phyloP scores from a whole-genome alignment of 768 basidiomycete genomes.

The Terana coerulea region DNA sequence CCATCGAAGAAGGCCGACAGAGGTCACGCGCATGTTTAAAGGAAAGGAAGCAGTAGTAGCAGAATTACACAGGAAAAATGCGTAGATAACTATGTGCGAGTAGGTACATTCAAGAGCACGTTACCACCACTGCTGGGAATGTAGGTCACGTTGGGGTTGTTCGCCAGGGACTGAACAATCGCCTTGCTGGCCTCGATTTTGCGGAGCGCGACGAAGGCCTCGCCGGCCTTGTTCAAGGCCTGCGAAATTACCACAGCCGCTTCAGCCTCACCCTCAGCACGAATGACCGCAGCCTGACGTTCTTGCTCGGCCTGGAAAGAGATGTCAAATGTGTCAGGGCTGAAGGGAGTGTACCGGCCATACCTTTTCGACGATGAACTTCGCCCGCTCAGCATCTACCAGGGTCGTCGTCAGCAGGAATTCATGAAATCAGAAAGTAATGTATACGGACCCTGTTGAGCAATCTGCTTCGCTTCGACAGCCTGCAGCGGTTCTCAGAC shows the following conservation, averaged over 20 bases:
- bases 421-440: background rate
- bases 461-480: slow-evolving; percentile 99
- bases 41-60: background rate
- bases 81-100: slow-evolving; percentile 33
- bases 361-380: slow-evolving; percentile 98
- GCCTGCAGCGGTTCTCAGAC: slow-evolving; percentile 44
- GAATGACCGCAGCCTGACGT: slow-evolving; percentile 94
- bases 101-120: slow-evolving; percentile 80
- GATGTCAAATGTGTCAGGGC: background rate
- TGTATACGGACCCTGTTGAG: slow-evolving; percentile 78
- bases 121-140: slow-evolving; percentile 79
- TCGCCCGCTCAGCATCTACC: slow-evolving; percentile 94
- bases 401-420: background rate
- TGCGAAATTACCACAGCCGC: slow-evolving; percentile 90
- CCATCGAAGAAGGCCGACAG: background rate
- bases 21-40: background rate
- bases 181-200: slow-evolving; percentile 99
- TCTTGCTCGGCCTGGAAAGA: slow-evolving; percentile 90
- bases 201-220: slow-evolving; percentile 91
- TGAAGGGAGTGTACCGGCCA: slow-evolving; percentile 15
- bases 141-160: slow-evolving; percentile 84
- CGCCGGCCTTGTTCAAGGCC: slow-evolving; percentile 90
- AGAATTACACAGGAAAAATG: background rate
- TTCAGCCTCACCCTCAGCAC: slow-evolving; percentile 98
- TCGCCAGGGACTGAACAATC: slow-evolving; percentile 80